A percentile compares a stretch with the other conserved stretches of the same genome.
Evolutionary conservation across 257 asterid genomes (phyloP).

Genomic region (Datura wrightii): DNA sequence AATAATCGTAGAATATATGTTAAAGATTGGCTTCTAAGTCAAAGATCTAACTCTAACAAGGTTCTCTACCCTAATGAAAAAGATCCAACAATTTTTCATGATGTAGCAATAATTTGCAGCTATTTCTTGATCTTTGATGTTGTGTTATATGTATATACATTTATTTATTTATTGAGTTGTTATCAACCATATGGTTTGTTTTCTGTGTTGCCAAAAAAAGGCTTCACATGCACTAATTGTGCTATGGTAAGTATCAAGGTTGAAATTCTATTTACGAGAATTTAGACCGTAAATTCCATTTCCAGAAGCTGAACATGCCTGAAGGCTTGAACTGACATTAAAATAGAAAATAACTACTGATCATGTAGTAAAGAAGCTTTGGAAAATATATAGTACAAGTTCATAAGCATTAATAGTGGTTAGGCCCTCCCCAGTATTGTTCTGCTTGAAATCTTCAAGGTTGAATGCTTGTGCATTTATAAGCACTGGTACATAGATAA

Average conservation of each 20-base stretch:
- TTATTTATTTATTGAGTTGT: neutral
- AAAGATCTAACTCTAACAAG: conserved; percentile 3
- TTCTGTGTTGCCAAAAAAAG: no score
- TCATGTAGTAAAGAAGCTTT: neutral
- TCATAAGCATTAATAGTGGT: neutral
- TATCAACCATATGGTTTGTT: neutral
- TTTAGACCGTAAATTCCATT: neutral
- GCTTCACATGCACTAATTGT: no score
- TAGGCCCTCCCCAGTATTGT: neutral
- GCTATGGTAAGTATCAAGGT: neutral
- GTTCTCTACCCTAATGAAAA: neutral
- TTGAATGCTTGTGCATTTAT: neutral
- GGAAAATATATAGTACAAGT: neutral
- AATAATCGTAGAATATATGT: neutral
- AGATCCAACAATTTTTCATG: neutral
- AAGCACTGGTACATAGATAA: neutral
- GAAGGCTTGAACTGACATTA: neutral
- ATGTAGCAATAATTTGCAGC: neutral
- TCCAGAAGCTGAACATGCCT: neutral
- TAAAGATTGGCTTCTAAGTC: neutral
- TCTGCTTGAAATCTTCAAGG: neutral
- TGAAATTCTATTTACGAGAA: neutral
- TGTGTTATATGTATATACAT: neutral
- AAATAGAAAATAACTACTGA: neutral
- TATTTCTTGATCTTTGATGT: neutral